Conservation (phyloP, 805 yeast species). For the Zygotorulaspora sp. region DNA sequence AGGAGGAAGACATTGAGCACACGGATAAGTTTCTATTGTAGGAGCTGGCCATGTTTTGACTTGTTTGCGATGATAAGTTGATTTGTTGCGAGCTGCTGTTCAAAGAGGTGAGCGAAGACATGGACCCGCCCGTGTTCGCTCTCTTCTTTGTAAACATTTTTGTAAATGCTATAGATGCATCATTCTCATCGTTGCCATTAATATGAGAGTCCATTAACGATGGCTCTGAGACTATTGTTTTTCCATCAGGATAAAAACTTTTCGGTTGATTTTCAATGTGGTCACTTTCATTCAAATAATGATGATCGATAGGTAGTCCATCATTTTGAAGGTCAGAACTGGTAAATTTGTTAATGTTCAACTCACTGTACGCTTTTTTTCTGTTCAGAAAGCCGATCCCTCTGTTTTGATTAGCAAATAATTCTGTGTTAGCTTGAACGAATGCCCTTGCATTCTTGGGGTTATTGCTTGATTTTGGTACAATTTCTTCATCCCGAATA, state of each 20-base stretch:
- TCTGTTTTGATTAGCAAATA: slow-evolving; percentile 2
- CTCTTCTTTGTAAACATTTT: slow-evolving; percentile 34
- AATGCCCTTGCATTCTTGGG: slow-evolving; percentile 18
- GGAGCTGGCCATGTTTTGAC: slow-evolving; percentile 10
- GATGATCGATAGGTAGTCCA: slow-evolving; percentile 8
- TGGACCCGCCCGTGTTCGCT: slow-evolving; percentile 32
- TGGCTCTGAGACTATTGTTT: slow-evolving; percentile 4
- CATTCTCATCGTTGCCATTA: slow-evolving; percentile 30
- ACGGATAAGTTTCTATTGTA: slow-evolving; percentile 24
- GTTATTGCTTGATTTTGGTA: slow-evolving; percentile 23
- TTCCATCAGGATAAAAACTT: neutral
- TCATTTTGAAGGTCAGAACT: neutral
- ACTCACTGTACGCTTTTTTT: neutral
- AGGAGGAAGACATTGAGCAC: slow-evolving; percentile 24
- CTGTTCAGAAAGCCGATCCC: neutral
- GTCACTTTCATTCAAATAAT: slow-evolving; percentile 9
- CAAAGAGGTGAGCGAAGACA: slow-evolving; percentile 25
- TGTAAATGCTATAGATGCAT: slow-evolving; percentile 36
- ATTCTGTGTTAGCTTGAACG: slow-evolving; percentile 3
- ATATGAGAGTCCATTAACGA: slow-evolving; percentile 1
- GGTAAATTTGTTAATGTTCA: neutral
- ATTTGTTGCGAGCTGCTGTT: slow-evolving; percentile 10
- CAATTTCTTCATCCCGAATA: slow-evolving; percentile 18
- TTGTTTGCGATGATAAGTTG: slow-evolving; percentile 3
- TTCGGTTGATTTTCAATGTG: neutral